Evolutionary conservation across 2,329 filamentous ascomycete species (phyloP).

Genomic region (Sclerotinia glacialis): DNA sequence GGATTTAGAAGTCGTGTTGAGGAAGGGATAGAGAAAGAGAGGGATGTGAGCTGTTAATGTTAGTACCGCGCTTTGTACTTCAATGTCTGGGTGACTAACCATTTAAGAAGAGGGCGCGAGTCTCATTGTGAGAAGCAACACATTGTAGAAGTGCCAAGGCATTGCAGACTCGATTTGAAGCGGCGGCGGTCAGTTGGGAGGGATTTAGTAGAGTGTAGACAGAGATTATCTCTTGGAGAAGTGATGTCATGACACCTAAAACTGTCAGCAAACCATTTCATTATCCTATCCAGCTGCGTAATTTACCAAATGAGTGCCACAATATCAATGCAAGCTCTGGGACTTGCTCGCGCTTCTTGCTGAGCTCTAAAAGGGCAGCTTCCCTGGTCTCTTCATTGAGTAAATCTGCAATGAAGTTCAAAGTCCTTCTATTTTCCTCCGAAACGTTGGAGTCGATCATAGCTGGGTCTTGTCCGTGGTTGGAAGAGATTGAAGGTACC

Average conservation of each 20-base stretch:
- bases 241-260: conserved; percentile 92
- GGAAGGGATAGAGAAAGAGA: conserved; percentile 94
- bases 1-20: conserved; percentile 98
- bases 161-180: conserved; percentile 96
- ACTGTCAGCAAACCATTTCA: conserved; percentile 27
- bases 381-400: conserved; percentile 85
- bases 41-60: conserved; percentile 80
- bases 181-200: conserved; percentile 94
- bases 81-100: conserved; percentile 54
- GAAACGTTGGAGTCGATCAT: conserved; percentile 65
- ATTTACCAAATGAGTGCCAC: conserved; percentile 95
- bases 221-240: conserved; percentile 97
- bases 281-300: not conserved
- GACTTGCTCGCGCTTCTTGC: conserved; percentile 98
- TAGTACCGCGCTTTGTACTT: conserved; percentile 23
- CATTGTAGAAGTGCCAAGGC: conserved; percentile 93
- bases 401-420: conserved; percentile 88
- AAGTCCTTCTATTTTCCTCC: conserved; percentile 89
- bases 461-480: conserved; percentile 53
- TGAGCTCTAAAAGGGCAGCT: conserved; percentile 87
- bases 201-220: conserved; percentile 96
- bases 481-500: conserved; percentile 41
- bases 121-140: conserved; percentile 96
- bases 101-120: conserved; percentile 86
- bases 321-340: conserved; percentile 93